These are phyloP conservation scores for Trypanosoma vivax DNA, from an alignment of 208 protist genomes.

Conservation along the genomic window DNA sequence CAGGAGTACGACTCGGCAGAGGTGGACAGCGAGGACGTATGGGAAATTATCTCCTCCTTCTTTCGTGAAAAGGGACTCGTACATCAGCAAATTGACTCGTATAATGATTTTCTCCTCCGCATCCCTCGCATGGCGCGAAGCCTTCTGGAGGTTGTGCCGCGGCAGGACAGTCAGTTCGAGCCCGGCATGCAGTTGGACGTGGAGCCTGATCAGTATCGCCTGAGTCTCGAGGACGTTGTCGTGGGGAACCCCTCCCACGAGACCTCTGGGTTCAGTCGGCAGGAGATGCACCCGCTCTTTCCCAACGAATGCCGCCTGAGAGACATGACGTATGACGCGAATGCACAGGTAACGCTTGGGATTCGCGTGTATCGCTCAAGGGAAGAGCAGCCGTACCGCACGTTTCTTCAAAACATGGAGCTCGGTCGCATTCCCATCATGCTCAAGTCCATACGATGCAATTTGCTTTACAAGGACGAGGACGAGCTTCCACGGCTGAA, in stretches of 20 bases:
- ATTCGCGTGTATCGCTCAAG: constrained; percentile 23
- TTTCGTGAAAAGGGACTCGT: constrained; percentile 98
- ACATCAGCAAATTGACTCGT: constrained; percentile 99
- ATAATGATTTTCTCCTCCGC: constrained; percentile 95
- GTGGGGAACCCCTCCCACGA: constrained; percentile 79
- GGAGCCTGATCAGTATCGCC: constrained; percentile 59
- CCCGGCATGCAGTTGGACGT: constrained; percentile 33
- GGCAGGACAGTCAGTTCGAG: constrained; percentile 81
- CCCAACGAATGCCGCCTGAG: constrained; percentile 95
- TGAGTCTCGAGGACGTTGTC: constrained; percentile 74
- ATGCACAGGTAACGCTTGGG: constrained; percentile 27
- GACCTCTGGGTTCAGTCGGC: constrained; percentile 32
- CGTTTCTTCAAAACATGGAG: constrained; percentile 26
- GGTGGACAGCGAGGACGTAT: constrained; percentile 92
- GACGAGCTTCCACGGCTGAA: constrained; percentile 66
- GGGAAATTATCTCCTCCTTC: constrained; percentile 96
- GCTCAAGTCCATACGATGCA: constrained; percentile 91
- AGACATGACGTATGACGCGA: constrained; percentile 95
- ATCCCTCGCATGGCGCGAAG: constrained; percentile 76
- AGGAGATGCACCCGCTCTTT: constrained; percentile 72
- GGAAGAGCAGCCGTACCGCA: constrained; percentile 24
- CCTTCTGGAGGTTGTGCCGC: constrained; percentile 54
- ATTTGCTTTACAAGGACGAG: constrained; percentile 52
- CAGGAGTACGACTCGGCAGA: constrained; percentile 27
- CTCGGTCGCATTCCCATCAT: constrained; percentile 94